A percentile compares a stretch with the other conserved stretches of the same genome.
These are phyloP conservation scores for Davidsoniella eucalypti DNA, from an alignment of 2,329 filamentous ascomycete genomes.

Conservation along the genomic window DNA sequence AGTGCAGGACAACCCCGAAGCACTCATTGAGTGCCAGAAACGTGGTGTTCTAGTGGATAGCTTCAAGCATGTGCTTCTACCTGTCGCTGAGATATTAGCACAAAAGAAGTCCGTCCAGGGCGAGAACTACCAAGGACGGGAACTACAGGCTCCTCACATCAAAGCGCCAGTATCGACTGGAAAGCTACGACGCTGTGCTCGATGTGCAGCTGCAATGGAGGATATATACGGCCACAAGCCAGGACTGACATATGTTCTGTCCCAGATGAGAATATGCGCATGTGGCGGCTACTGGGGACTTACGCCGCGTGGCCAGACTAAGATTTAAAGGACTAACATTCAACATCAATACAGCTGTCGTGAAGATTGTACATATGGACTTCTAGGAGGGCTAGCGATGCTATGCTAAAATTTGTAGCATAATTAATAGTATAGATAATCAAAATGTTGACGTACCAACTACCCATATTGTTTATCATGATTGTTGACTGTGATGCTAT, in stretches of 20 bases:
- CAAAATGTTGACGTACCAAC: too few species aligned
- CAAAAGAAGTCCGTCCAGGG: constrained; percentile 15
- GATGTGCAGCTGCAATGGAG: constrained; percentile 51
- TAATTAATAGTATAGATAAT: too few species aligned
- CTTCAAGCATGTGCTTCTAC: constrained; percentile 43
- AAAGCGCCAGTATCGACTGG: constrained; percentile 27
- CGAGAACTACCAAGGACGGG: constrained; percentile 10
- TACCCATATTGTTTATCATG: too few species aligned
- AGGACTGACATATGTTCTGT: constrained; percentile 36
- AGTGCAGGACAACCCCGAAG: constrained; percentile 37
- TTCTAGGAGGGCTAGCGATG: too few species aligned
- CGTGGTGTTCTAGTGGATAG: constrained; percentile 31
- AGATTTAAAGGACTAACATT: background rate
- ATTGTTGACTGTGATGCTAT: too few species aligned
- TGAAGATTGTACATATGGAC: too few species aligned
- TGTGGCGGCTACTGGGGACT: constrained; percentile 39
- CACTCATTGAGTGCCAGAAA: constrained; percentile 24
- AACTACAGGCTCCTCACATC: constrained; percentile 2
- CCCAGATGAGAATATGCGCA: constrained; percentile 37
- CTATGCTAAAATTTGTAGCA: too few species aligned
- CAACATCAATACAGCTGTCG: background rate
- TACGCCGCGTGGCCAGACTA: constrained; percentile 7
- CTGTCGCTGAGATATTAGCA: constrained; percentile 13
- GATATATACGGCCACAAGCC: constrained; percentile 33
- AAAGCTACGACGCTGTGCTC: constrained; percentile 23